Percentiles rank a stretch among this genome's conserved stretches.
phyloP scores from a whole-genome alignment of 345 rosid species.

The Melastoma malabathricum region DNA sequence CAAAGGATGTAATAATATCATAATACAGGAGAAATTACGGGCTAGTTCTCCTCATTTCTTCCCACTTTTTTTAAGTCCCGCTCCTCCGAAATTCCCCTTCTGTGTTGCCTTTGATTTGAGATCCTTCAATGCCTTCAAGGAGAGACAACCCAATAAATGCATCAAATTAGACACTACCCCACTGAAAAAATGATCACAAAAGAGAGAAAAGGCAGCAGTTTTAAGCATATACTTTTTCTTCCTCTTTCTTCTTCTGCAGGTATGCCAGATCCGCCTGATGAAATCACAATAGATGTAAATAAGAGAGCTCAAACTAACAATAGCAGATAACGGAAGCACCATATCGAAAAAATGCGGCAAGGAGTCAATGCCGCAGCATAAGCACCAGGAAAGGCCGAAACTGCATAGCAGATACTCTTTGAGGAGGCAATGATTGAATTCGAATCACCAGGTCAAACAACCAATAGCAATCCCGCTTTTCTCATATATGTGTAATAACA shows the following conservation, averaged over 20 bases:
- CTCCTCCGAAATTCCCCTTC: constrained; percentile 72
- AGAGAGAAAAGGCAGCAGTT: not conserved
- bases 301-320: not conserved
- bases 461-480: too few relatives aligned
- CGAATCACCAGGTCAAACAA: too few relatives aligned
- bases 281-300: not conserved
- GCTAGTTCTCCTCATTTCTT: constrained; percentile 44
- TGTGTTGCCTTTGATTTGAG: constrained; percentile 64
- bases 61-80: constrained; percentile 92
- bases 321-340: not conserved
- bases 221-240: constrained; percentile 42
- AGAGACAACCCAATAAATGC: not conserved
- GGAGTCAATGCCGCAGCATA: not conserved
- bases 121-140: constrained; percentile 63
- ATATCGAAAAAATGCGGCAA: not conserved
- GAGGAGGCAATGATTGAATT: too few relatives aligned
- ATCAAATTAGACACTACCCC: not conserved
- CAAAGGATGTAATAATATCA: too few relatives aligned
- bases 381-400: not conserved
- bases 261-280: constrained; percentile 39
- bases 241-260: constrained; percentile 70
- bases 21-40: too few relatives aligned
- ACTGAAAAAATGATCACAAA: not conserved
- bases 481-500: too few relatives aligned
- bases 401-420: not conserved